A percentile compares a stretch with the other conserved stretches of the same genome.
These are phyloP conservation scores for Pseudocercospora crystallina DNA, from an alignment of 2,329 filamentous ascomycete genomes.

Conservation along the genomic window DNA sequence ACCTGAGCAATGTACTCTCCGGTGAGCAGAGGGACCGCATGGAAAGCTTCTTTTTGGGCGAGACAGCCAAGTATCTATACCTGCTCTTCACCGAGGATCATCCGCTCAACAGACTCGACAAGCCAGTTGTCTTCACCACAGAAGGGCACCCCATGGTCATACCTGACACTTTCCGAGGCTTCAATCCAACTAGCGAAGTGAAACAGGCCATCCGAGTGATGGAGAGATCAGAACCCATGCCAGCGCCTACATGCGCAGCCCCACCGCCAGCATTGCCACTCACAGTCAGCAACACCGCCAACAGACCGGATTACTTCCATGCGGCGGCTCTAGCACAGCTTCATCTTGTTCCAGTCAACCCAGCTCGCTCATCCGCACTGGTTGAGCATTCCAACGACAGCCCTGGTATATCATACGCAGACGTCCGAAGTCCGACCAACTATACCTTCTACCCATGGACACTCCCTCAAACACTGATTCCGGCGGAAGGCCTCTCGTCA, in stretches of 20 bases:
- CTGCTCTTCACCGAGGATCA: constrained; percentile 83
- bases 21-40: constrained; percentile 91
- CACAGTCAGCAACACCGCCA: constrained; percentile 75
- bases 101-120: constrained; percentile 82
- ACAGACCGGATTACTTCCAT: constrained; percentile 80
- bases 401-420: constrained; percentile 56
- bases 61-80: constrained; percentile 95
- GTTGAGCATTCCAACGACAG: constrained; percentile 48
- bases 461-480: constrained; percentile 71
- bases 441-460: constrained; percentile 94
- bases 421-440: constrained; percentile 65
- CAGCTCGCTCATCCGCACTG: constrained; percentile 44
- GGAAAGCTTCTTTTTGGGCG: constrained; percentile 98
- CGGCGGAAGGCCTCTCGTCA: constrained; percentile 73
- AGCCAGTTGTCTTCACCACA: constrained; percentile 88
- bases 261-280: constrained; percentile 62
- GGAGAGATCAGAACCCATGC: constrained; percentile 15
- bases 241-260: constrained; percentile 63
- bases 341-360: constrained; percentile 63
- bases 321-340: constrained; percentile 81
- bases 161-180: constrained; percentile 17
- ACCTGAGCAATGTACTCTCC: constrained; percentile 59
- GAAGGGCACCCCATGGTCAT: constrained; percentile 93
- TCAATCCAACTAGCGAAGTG: not conserved
- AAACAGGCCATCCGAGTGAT: constrained; percentile 4